Evolutionary conservation across 2,329 filamentous ascomycete species (phyloP).

Genomic region (Dactylellina parvicollis): DNA sequence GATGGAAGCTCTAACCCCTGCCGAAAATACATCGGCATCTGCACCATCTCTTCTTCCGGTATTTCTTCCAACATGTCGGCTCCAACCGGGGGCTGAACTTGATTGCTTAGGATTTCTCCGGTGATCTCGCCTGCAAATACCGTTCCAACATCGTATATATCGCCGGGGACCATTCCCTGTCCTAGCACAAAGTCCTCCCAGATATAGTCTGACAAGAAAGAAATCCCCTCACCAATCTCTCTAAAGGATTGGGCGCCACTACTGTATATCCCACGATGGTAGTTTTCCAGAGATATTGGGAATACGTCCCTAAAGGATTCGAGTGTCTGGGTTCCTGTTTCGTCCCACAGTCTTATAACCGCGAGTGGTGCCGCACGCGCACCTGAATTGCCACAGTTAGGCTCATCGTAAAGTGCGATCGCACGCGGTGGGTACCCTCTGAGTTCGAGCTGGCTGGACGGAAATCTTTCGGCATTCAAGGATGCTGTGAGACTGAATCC

Average conservation of each 20-base stretch:
- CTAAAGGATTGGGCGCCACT: constrained; percentile 6
- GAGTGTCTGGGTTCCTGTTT: constrained; percentile 23
- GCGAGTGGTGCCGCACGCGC: not conserved
- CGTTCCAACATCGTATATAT: not conserved
- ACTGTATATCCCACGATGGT: not conserved
- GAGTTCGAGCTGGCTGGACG: not conserved
- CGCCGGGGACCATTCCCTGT: constrained; percentile 1
- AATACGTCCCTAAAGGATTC: not conserved
- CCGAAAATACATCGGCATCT: not conserved
- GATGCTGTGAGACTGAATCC: constrained; percentile 18
- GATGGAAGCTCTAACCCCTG: not conserved
- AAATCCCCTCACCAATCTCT: constrained; percentile 6
- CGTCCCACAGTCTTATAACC: constrained; percentile 11
- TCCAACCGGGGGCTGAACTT: not conserved
- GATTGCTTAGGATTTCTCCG: not conserved
- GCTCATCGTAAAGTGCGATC: constrained; percentile 2
- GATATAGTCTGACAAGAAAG: not conserved
- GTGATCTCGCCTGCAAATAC: not conserved
- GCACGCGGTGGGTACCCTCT: constrained; percentile 19
- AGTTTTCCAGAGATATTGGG: not conserved
- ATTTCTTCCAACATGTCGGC: constrained; percentile 10
- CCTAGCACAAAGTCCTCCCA: not conserved
- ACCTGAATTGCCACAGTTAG: not conserved
- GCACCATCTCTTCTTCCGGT: not conserved
- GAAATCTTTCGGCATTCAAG: not conserved